Evolutionary conservation across 306 rosid genomes (phyloP), one percentile per base, ranked within the genome.

Genomic region (Dalbergia oliveri): DNA sequence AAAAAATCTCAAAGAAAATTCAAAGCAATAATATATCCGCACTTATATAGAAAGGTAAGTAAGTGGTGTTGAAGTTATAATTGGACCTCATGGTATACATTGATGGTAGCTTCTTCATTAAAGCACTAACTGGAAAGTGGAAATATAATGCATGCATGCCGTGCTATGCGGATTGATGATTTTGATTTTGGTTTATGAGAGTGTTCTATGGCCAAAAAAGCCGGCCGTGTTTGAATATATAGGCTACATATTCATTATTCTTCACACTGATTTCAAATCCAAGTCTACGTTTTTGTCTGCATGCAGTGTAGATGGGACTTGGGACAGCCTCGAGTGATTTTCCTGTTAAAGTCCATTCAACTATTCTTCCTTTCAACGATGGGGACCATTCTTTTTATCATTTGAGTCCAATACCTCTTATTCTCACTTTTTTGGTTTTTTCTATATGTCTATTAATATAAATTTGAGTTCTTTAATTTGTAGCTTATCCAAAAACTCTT

Each of bases 131-230:
- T 31, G 31, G 16, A 61, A 61, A 61, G 43, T 33, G 68, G 11
- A 8, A 64, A 76, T 44, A 37, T 37, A 4, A 37, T 37, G 7
- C 6, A 44, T 47, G 14, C 5, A 62, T 77, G 35, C 8, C 68
- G 66, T 67, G 68, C 59, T 41, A 35, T 6, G 58, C 50, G 47
- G 73, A 73, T 66, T 59, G 72, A 66, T 41, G 51, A 16, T 66
- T n/a, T n/a, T 12, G 14, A 13, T 50, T 44, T 15, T 26, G 37
- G 1, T 26, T 26, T 26, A 21, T 34, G 1, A 11, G 19, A 10
- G 72, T 9, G 35, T 59, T 83, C 37, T 78, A 7, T 58, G 70
- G 85, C 64, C 85, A 66, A 76, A 73, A 18, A 65, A 65, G 33
- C 18, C 83, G 80, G 88, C 85, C 65, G 4, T 14, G 59, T 60